These are phyloP conservation scores for Waitea zeae DNA, from an alignment of 1,284 basidiomycete genomes.

Conservation along the genomic window DNA sequence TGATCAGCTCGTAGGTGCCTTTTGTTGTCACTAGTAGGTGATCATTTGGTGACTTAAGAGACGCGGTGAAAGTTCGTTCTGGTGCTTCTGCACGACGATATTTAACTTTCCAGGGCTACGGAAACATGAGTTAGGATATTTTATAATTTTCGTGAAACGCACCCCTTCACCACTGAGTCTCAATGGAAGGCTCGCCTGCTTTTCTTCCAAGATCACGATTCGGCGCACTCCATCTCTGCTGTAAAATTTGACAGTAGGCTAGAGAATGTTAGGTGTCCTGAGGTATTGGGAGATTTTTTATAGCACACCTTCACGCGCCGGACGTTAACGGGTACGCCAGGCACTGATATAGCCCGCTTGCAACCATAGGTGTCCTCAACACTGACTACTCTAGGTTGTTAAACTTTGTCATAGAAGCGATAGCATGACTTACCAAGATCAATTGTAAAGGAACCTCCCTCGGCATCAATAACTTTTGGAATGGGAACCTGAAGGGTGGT, in stretches of 20 bases:
- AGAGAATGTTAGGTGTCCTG: conserved; percentile 1
- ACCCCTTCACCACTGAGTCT: conserved; percentile 80
- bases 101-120: conserved; percentile 70
- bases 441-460: conserved; percentile 69
- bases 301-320: conserved; percentile 54
- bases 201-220: conserved; percentile 62
- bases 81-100: conserved; percentile 46
- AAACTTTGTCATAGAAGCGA: not conserved
- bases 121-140: conserved; percentile 1
- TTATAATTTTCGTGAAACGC: conserved; percentile 13
- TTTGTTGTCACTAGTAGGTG: conserved; percentile 48
- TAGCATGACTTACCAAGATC: conserved; percentile 38
- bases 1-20: conserved; percentile 63
- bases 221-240: conserved; percentile 36
- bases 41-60: conserved; percentile 50
- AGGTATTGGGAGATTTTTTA: conserved; percentile 2
- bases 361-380: conserved; percentile 86
- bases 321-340: conserved; percentile 81
- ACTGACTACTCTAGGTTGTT: conserved; percentile 30
- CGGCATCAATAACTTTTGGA: conserved; percentile 43
- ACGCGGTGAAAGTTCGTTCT: conserved; percentile 24
- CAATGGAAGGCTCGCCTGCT: conserved; percentile 55
- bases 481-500: conserved; percentile 51
- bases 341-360: conserved; percentile 58
- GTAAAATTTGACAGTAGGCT: conserved; percentile 84